Conservation (phyloP, 495 filamentous ascomycete genomes). For the Clohesyomyces aquaticus region DNA sequence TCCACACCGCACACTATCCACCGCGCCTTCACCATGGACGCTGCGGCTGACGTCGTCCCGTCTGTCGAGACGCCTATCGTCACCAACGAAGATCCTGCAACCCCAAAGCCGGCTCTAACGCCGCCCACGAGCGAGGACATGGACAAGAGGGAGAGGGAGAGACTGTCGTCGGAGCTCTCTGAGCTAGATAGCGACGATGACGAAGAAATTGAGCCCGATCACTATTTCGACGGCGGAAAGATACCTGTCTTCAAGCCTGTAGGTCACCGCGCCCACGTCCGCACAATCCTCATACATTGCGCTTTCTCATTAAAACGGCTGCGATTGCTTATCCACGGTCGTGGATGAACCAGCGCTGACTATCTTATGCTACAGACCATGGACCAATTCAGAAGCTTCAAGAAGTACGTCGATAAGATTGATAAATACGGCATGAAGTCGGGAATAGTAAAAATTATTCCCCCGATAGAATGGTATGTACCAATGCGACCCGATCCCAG, state of each 20-base stretch:
- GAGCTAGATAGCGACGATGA: conserved; percentile 62
- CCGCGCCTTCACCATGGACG: conserved; percentile 26
- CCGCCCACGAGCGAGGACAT: conserved; percentile 51
- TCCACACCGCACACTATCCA: conserved; percentile 9
- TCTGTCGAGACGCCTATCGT: conserved; percentile 34
- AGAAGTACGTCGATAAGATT: conserved; percentile 82
- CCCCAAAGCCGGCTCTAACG: conserved; percentile 44
- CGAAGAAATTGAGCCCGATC: conserved; percentile 72
- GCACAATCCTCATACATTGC: background rate
- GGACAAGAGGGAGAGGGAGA: conserved; percentile 45
- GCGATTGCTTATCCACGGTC: background rate
- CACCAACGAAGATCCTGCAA: conserved; percentile 24
- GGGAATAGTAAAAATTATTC: conserved; percentile 93
- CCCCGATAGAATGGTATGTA: conserved; percentile 88
- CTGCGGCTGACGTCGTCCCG: conserved; percentile 27
- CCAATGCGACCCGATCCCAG: conserved; percentile 14
- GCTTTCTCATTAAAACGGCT: background rate
- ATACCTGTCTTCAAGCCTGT: conserved; percentile 94
- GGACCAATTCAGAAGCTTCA: conserved; percentile 91
- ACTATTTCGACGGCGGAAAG: conserved; percentile 82
- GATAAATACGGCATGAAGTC: conserved; percentile 96
- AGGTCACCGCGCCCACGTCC: conserved; percentile 48
- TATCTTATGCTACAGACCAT: conserved; percentile 61
- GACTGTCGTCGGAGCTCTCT: conserved; percentile 46
- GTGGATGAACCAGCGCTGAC: conserved; percentile 12